Percentiles rank a stretch among this genome's conserved stretches.
Conservation (phyloP, 495 filamentous ascomycete species). For the Copromyces sp. region DNA sequence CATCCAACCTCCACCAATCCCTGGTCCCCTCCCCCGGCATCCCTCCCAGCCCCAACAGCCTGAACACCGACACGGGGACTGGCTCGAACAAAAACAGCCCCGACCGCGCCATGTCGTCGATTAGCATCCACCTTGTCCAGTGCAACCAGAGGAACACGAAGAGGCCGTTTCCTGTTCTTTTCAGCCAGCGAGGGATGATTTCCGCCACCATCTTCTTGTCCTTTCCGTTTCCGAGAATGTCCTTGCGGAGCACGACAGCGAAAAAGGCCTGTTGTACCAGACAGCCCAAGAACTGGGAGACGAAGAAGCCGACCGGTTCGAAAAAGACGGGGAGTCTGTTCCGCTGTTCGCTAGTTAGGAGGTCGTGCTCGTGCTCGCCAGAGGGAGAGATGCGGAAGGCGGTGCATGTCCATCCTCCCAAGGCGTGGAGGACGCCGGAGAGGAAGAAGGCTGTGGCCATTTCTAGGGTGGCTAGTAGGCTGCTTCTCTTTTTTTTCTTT, state of each 20-base stretch:
- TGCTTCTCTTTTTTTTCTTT: too few relatives aligned
- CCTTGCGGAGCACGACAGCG: neutral
- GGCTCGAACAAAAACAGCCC: conserved; percentile 61
- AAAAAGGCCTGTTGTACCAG: conserved; percentile 41
- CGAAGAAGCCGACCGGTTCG: conserved; percentile 42
- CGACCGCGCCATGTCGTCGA: conserved; percentile 53
- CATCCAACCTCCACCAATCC: conserved; percentile 49
- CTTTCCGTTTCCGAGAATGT: neutral
- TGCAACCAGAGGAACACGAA: conserved; percentile 50
- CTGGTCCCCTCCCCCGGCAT: conserved; percentile 36
- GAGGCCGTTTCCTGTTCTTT: conserved; percentile 40
- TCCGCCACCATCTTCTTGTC: neutral
- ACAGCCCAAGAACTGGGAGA: conserved; percentile 45
- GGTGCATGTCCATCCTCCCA: conserved; percentile 42
- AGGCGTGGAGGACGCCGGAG: conserved; percentile 51
- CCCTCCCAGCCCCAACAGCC: conserved; percentile 42
- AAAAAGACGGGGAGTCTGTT: conserved; percentile 29
- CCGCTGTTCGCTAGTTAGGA: conserved; percentile 8
- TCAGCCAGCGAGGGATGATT: conserved; percentile 28
- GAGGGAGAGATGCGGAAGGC: neutral
- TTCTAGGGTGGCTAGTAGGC: neutral
- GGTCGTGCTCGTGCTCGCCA: neutral
- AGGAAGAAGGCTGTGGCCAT: conserved; percentile 44
- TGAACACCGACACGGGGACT: conserved; percentile 51
- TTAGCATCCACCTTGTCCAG: conserved; percentile 36